Evolutionary conservation across 805 yeast species (phyloP).

Genomic region (Tetrapisispora fleetii): DNA sequence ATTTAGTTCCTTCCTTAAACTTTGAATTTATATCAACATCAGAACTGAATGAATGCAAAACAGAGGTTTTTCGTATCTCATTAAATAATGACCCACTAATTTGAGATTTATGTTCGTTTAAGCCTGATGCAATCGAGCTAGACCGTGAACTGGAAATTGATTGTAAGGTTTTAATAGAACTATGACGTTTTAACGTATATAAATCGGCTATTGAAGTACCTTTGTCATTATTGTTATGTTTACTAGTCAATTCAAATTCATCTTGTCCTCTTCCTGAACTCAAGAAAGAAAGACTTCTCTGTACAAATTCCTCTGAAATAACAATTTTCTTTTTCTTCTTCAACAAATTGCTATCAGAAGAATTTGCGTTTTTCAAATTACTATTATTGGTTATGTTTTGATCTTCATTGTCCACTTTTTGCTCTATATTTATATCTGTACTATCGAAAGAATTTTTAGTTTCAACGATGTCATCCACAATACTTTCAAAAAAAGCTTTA

Average conservation of each 20-base stretch:
- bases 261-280: slow-evolving; percentile 26
- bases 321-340: slow-evolving; percentile 30
- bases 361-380: slow-evolving; percentile 22
- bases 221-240: slow-evolving; percentile 17
- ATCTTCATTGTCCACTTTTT: slow-evolving; percentile 9
- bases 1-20: slow-evolving; percentile 34
- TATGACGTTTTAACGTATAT: slow-evolving; percentile 36
- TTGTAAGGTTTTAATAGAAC: slow-evolving; percentile 27
- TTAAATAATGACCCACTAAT: slow-evolving; percentile 10
- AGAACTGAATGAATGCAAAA: slow-evolving; percentile 37
- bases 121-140: neutral
- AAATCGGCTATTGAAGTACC: slow-evolving; percentile 36
- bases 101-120: slow-evolving; percentile 3
- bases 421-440: slow-evolving; percentile 14
- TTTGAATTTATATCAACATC: slow-evolving; percentile 31
- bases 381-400: slow-evolving; percentile 21
- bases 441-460: slow-evolving; percentile 27
- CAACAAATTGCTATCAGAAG: slow-evolving; percentile 12
- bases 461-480: slow-evolving; percentile 39
- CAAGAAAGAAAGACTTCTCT: slow-evolving; percentile 45
- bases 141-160: slow-evolving; percentile 24
- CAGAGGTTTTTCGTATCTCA: slow-evolving; percentile 33
- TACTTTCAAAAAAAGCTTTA: slow-evolving; percentile 57
- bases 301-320: slow-evolving; percentile 48
- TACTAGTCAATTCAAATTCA: slow-evolving; percentile 25